These are phyloP conservation scores for Gelatoporia subvermispora DNA, from an alignment of 768 basidiomycete species.

Conservation along the genomic window DNA sequence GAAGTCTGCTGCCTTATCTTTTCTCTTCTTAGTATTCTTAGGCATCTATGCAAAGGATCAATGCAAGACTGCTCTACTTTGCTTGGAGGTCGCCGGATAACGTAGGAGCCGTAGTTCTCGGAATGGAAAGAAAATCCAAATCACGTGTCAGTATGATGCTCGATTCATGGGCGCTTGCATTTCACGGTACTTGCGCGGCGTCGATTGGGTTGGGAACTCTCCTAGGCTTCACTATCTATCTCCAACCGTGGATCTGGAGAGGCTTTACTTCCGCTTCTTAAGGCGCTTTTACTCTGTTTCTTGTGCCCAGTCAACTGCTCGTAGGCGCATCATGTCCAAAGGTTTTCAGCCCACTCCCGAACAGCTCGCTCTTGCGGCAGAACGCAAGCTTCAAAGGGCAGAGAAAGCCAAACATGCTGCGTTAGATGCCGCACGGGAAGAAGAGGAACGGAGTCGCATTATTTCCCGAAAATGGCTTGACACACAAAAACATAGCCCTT, in stretches of 20 bases:
- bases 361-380: conserved; percentile 50
- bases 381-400: conserved; percentile 33
- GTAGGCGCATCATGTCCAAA: not conserved
- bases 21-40: conserved; percentile 82
- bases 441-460: conserved; percentile 21
- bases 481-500: conserved; percentile 9
- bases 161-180: not conserved
- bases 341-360: conserved; percentile 41
- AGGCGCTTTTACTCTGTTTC: no score
- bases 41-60: conserved; percentile 49
- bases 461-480: conserved; percentile 34
- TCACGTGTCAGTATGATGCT: no score
- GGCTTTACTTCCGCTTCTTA: no score
- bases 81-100: no score
- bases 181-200: no score
- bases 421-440: conserved; percentile 6
- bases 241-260: no score
- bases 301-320: not conserved
- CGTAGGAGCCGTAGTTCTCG: no score
- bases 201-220: no score
- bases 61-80: no score
- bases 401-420: conserved; percentile 16
- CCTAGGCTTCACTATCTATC: no score
- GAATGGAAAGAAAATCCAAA: no score
- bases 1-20: conserved; percentile 86